A percentile compares a stretch with the other conserved stretches of the same genome.
phyloP scores from a whole-genome alignment of 768 basidiomycete species.

The Epithele typhae region DNA sequence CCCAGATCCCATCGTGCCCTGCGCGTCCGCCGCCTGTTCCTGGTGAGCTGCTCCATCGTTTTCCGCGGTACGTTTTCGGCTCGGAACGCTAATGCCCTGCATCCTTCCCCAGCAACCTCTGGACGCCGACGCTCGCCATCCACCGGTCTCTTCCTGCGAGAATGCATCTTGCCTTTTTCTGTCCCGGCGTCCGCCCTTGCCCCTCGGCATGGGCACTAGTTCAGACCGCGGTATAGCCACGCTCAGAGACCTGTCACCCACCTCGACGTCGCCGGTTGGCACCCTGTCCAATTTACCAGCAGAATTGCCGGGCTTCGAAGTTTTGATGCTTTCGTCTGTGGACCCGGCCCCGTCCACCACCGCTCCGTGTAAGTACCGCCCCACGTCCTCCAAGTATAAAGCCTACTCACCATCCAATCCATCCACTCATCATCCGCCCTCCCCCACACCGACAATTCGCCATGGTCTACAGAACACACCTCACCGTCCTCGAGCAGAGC shows the following conservation, averaged over 20 bases:
- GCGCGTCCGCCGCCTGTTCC: too few relatives aligned
- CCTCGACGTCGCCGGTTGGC: constrained; percentile 11
- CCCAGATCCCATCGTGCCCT: too few relatives aligned
- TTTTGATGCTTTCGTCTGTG: constrained; percentile 9
- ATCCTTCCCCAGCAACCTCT: constrained; percentile 1
- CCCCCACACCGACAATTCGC: neutral
- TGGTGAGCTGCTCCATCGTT: constrained; percentile 4
- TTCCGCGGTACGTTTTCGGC: constrained; percentile 10
- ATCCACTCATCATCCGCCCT: constrained; percentile 3
- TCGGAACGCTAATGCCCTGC: constrained; percentile 12
- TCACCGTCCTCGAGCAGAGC: constrained; percentile 54
- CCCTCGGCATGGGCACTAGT: neutral
- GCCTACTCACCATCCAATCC: neutral
- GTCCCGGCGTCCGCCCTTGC: too few relatives aligned
- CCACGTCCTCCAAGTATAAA: constrained; percentile 7
- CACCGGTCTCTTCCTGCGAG: neutral
- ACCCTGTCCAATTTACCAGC: constrained; percentile 13
- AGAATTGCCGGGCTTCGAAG: constrained; percentile 7
- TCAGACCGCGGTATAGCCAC: constrained; percentile 6
- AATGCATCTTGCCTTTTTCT: neutral
- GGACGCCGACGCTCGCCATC: neutral
- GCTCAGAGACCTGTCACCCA: constrained; percentile 6
- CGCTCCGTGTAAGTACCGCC: constrained; percentile 4
- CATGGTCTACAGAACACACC: constrained; percentile 41
- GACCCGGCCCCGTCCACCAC: constrained; percentile 12